Percentiles rank a stretch among this genome's conserved stretches.
These are phyloP conservation scores for Botrytis byssoidea DNA, from an alignment of 2,329 filamentous ascomycete species.

Conservation along the genomic window DNA sequence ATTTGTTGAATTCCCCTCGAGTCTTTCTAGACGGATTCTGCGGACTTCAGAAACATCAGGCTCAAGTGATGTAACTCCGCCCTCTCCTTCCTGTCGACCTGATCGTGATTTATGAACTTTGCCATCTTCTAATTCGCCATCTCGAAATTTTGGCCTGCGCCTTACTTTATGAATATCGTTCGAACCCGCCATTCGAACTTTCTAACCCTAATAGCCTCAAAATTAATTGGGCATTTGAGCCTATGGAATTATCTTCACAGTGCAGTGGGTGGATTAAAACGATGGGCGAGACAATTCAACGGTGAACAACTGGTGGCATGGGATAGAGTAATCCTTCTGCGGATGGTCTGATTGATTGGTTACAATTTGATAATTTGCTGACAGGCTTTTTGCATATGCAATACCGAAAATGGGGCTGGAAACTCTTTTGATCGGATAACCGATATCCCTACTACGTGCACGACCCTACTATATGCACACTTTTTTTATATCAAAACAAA, in stretches of 20 bases:
- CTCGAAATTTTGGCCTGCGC: constrained; percentile 25
- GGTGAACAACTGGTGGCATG: constrained; percentile 30
- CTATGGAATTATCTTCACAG: background rate
- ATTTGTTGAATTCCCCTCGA: constrained; percentile 27
- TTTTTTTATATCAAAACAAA: too few species aligned
- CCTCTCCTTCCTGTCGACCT: constrained; percentile 13
- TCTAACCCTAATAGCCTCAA: background rate
- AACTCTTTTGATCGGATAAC: background rate
- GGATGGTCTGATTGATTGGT: constrained; percentile 17
- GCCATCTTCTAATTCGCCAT: constrained; percentile 32
- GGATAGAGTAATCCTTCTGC: constrained; percentile 25
- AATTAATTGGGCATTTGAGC: constrained; percentile 11
- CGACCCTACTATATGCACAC: too few species aligned
- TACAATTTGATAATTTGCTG: background rate
- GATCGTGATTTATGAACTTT: constrained; percentile 25
- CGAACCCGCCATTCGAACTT: constrained; percentile 12
- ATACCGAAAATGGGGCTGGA: background rate
- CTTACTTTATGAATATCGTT: constrained; percentile 23
- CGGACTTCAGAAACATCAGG: constrained; percentile 30
- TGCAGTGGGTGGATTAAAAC: background rate
- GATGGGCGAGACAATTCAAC: constrained; percentile 16
- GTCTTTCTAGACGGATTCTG: constrained; percentile 35
- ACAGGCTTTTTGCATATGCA: constrained; percentile 17
- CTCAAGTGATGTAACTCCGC: constrained; percentile 27
- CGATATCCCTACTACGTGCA: too few species aligned